Evolutionary conservation across 2,329 filamentous ascomycete species (phyloP), one percentile per base, ranked within the genome.

Genomic region (Drechslerella dactyloides): DNA sequence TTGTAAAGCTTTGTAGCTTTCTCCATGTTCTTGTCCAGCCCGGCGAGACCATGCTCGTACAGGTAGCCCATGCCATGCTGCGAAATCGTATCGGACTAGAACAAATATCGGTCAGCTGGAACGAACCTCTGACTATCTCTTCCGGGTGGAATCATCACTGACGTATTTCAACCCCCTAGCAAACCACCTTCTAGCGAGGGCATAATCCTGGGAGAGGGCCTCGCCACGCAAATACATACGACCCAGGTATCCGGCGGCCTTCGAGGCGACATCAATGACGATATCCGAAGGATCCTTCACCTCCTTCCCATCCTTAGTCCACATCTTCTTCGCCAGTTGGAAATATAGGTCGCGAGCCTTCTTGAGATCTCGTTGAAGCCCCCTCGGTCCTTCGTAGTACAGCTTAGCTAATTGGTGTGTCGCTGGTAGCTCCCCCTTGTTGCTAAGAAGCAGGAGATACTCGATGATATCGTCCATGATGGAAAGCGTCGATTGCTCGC

Each of bases 381-480:
- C 87, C 62, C 90, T 85, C 63, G 91, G 87, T 0, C 93, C 93
- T 66, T 97, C 93, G 77, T 96, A 96, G 78, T 96, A 90, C 73
- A 96, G 85, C 74, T 91, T 87, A 1, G 90, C 93, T 0, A 97
- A 82, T 73, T 90, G 93, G 77, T 93, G 92, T 0, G 91, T 93
- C 0, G 93, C 91, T 78, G 90, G 92, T 63, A 91, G 86, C 77
- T 96, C 91, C 10, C 93, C 92, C 78, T 96, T 96, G 70, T 93
- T 87, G 4, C 91, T 91, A 84, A 96, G 89, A 46, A 96, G 84
- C 76, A 96, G 91, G 75, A 96, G 83, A 76, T 96, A 99, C 78
- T 99, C 94, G 69, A 99, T 87, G 15, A 97, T 90, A 79, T 99
- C 93, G 76, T 96, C 92, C 68, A 97, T 86, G 15, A 91, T 90